phyloP scores from a whole-genome alignment of 129 eudicot genomes.

The Daucus carota region DH1_v3.0 NC_030381.2:52204501-52205000 shows the following conservation, averaged over 20 bases:
- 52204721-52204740: too few relatives aligned
- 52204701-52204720: too few relatives aligned
- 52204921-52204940: neutral
- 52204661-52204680: too few relatives aligned
- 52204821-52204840: too few relatives aligned
- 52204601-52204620: neutral
- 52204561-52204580: neutral
- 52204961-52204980: neutral
- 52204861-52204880: too few relatives aligned
- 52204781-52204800: too few relatives aligned
- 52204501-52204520: neutral
- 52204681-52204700: too few relatives aligned
- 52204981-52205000: neutral
- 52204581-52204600: neutral
- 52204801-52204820: too few relatives aligned
- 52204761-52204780: too few relatives aligned
- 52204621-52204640: neutral
- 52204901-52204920: neutral
- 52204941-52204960: neutral
- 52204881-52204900: neutral
- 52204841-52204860: too few relatives aligned
- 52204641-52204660: neutral
- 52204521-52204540: neutral
- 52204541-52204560: neutral
- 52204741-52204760: too few relatives aligned